Evolutionary conservation across 768 basidiomycete species (phyloP).

Genomic region (Leucocoprinus leucothites): DNA sequence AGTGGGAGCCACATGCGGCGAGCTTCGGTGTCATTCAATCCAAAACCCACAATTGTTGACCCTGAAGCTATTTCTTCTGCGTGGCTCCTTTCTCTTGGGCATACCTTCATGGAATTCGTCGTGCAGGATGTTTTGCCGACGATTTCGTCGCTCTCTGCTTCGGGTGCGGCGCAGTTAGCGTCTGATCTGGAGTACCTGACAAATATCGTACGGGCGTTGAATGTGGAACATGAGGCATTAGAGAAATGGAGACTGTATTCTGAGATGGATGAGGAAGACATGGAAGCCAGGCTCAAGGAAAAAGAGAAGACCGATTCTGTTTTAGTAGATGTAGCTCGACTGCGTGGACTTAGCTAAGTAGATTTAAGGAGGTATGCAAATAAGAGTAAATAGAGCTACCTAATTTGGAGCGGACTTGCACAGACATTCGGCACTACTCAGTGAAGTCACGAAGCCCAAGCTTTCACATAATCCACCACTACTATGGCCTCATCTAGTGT

Average conservation of each 20-base stretch:
- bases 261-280: constrained; percentile 57
- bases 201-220: constrained; percentile 87
- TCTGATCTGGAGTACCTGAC: constrained; percentile 88
- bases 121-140: constrained; percentile 67
- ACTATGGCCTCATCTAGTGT: constrained; percentile 17
- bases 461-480: background rate
- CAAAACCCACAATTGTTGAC: constrained; percentile 41
- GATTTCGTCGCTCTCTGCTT: constrained; percentile 56
- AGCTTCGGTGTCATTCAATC: constrained; percentile 12
- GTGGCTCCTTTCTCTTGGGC: constrained; percentile 91
- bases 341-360: constrained; percentile 9
- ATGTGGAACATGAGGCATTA: constrained; percentile 80
- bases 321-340: constrained; percentile 21
- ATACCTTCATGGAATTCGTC: constrained; percentile 72
- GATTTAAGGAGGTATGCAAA: background rate
- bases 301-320: constrained; percentile 28
- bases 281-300: constrained; percentile 28
- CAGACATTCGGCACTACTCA: background rate
- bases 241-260: constrained; percentile 75
- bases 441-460: too few species aligned
- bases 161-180: constrained; percentile 79
- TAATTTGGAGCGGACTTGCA: constrained; percentile 4
- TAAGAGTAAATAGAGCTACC: constrained; percentile 6
- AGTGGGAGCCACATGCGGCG: constrained; percentile 16
- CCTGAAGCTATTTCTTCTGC: constrained; percentile 84